Base-by-base conservation (phyloP, 2,329 filamentous ascomycete species). In the Colletotrichum sp. region DNA sequence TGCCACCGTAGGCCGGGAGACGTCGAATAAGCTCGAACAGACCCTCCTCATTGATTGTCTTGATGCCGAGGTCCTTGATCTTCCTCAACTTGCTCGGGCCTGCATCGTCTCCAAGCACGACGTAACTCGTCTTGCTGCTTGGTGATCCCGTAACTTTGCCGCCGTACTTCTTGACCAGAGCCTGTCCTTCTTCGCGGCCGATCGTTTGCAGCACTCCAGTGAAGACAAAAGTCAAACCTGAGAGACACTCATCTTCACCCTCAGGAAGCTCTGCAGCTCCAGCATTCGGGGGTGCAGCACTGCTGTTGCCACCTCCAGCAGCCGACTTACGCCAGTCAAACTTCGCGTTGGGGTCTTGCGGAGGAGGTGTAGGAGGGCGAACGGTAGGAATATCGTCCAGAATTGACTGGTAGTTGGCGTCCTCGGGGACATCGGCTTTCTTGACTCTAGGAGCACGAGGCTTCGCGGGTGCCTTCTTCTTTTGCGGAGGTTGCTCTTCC, bases 11-110 rank as follows among this genome's bases (percentile, higher is more conserved):
- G 1, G 95, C 93, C 51, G 97, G 96, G 66, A 98, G 88, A 33
- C 86, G 87, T 74, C 91, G 89, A 77, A 99, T 97, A 58, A 99
- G 89, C 73, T 94, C 93, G 77, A 98, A 98, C 4, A 99, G 86
- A 1, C 97, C 97, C 77, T 97, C 91, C 81, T 99, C 97, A 78
- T 98, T 93, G 80, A 99, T 98, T 0, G 96, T 97, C 83, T 95
- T 98, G 81, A 98, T 91, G 0, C 91, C 91, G 78, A 94, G 86
- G 24, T 95, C 90, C 70, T 90, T 88, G 77, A 99, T 98, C 77
- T 96, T 98, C 77, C 93, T 88, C 54, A 99, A 87, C 82, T 99
- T 99, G 83, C 93, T 97, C 1, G 97, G 97, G 0, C 97, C 97
- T 29, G 97, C 97, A 82, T 98, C 97, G 31, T 90, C 90, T 57